Evolutionary conservation across 2,329 filamentous ascomycete genomes (phyloP).

Genomic region (Plenodomus tracheiphilus): DNA sequence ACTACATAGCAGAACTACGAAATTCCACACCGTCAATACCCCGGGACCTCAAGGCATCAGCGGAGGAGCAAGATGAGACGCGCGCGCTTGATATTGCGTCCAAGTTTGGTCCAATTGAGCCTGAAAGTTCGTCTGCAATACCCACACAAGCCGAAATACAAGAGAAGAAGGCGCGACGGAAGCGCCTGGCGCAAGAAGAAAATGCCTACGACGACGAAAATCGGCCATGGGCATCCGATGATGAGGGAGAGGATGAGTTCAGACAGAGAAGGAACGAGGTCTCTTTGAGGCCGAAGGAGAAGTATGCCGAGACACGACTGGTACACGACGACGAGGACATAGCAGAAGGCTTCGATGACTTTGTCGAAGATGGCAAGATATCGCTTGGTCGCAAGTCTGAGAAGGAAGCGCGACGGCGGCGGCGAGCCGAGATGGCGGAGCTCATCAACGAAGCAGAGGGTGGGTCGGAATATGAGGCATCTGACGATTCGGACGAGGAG

Average conservation of each 20-base stretch:
- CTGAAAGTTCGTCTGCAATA: conserved; percentile 56
- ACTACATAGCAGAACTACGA: conserved; percentile 83
- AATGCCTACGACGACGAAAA: conserved; percentile 59
- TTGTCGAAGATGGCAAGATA: conserved; percentile 81
- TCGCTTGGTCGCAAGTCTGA: conserved; percentile 79
- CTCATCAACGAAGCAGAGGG: conserved; percentile 81
- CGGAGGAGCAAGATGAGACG: conserved; percentile 50
- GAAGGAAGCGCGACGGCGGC: conserved; percentile 65
- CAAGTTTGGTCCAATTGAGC: conserved; percentile 60
- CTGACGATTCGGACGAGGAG: conserved; percentile 65
- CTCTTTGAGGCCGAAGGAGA: conserved; percentile 60
- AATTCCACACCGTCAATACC: conserved; percentile 84
- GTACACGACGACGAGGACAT: conserved; percentile 88
- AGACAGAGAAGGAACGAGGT: conserved; percentile 48
- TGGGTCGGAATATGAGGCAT: conserved; percentile 68
- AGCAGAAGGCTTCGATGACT: conserved; percentile 90
- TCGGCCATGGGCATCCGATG: conserved; percentile 47
- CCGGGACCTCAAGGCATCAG: conserved; percentile 56
- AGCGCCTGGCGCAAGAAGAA: conserved; percentile 74
- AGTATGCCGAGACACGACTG: conserved; percentile 70
- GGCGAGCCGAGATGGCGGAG: conserved; percentile 78
- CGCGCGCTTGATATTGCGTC: conserved; percentile 51
- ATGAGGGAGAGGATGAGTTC: conserved; percentile 43
- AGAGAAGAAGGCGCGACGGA: conserved; percentile 87
- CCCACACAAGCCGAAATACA: conserved; percentile 82